Evolutionary conservation across 495 filamentous ascomycete species (phyloP).

Genomic region (Aspergillus kassunensis): DNA sequence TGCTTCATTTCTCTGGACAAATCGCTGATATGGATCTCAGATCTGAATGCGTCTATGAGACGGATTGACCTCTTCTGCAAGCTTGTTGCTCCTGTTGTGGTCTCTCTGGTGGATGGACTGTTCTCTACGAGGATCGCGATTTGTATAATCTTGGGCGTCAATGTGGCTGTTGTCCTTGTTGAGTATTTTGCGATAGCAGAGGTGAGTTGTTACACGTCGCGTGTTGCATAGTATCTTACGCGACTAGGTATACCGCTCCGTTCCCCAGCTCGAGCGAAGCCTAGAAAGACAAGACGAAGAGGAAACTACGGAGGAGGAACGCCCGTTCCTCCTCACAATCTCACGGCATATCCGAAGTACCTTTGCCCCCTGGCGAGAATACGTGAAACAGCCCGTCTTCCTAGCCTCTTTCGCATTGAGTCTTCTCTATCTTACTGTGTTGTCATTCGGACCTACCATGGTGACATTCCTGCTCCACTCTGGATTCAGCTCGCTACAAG

Average conservation of each 20-base stretch:
- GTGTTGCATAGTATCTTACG: not conserved
- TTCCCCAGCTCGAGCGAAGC: constrained; percentile 33
- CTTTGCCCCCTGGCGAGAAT: constrained; percentile 33
- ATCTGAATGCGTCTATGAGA: constrained; percentile 62
- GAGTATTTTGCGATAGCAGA: constrained; percentile 58
- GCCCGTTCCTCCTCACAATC: not conserved
- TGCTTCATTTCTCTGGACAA: not conserved
- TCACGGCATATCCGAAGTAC: constrained; percentile 10
- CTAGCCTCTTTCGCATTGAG: constrained; percentile 52
- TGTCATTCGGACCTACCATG: constrained; percentile 57
- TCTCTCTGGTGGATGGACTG: constrained; percentile 46
- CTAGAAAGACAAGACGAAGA: not conserved
- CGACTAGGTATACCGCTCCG: constrained; percentile 34
- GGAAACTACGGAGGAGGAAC: not conserved
- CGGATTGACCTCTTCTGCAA: constrained; percentile 73
- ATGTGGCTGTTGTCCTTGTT: constrained; percentile 37
- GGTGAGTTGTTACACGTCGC: constrained; percentile 21
- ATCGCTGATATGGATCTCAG: constrained; percentile 9
- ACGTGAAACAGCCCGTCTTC: constrained; percentile 41
- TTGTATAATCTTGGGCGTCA: constrained; percentile 40
- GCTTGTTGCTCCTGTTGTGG: constrained; percentile 56
- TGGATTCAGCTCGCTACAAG: constrained; percentile 49
- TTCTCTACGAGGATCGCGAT: constrained; percentile 48
- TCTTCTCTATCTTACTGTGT: constrained; percentile 56
- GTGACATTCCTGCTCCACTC: constrained; percentile 55